Conservation (phyloP, 805 yeast genomes). For the Priceomyces carsonii region DNA sequence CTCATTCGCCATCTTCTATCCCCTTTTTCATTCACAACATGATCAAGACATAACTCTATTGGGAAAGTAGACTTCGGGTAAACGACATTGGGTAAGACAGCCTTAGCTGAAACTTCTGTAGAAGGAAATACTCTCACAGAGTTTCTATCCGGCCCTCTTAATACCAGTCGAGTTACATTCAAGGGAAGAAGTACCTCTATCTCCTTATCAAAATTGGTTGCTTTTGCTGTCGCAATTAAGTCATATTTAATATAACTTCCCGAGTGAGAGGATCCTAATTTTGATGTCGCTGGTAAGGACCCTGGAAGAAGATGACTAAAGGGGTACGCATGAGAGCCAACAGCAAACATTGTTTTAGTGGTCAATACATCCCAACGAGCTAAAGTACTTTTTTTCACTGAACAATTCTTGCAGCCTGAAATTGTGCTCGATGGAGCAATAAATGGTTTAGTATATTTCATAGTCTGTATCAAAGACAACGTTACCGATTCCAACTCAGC, state of each 20-base stretch:
- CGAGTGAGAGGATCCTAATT: constrained; percentile 55
- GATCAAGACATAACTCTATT: constrained; percentile 78
- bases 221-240: constrained; percentile 59
- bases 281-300: constrained; percentile 73
- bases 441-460: constrained; percentile 67
- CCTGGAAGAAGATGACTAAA: constrained; percentile 91
- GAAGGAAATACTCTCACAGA: constrained; percentile 95
- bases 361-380: constrained; percentile 88
- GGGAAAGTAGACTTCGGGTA: constrained; percentile 88
- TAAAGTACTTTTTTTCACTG: constrained; percentile 54
- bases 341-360: constrained; percentile 54
- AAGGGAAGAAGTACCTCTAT: constrained; percentile 57
- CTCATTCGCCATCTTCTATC: constrained; percentile 89
- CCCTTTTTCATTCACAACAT: constrained; percentile 51
- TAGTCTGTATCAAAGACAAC: constrained; percentile 69
- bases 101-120: constrained; percentile 83
- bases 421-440: constrained; percentile 51
- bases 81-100: constrained; percentile 83
- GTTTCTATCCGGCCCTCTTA: constrained; percentile 81
- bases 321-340: constrained; percentile 84
- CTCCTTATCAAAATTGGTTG: constrained; percentile 23
- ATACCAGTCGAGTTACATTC: constrained; percentile 71
- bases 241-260: constrained; percentile 66
- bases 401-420: constrained; percentile 60
- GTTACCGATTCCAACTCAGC: constrained; percentile 58